Evolutionary conservation across 208 protist species (phyloP), one percentile per base, ranked within the genome.

Genomic region (Trypanosoma vivax): DNA sequence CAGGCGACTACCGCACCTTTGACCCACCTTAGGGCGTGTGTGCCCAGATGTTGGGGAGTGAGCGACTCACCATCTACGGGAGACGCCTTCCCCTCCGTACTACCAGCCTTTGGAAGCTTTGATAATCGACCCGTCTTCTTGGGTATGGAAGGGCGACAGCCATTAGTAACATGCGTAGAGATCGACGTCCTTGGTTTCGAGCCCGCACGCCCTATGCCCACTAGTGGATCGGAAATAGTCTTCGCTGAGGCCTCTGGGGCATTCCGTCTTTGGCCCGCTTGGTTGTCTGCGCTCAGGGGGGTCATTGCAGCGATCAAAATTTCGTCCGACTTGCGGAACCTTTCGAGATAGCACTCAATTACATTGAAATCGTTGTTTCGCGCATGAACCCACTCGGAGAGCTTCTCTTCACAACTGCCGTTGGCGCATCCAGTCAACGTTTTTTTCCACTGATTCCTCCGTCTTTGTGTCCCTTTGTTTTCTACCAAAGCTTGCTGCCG

Each of bases 311-410:
- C 51, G 7, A 90, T 63, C 11, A 75, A 57, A 42, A 66, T 68
- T 13, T 82, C 60, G 45, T 90, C 83, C 14, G 72, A 57, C 21
- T 62, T 65, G 31, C 83, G 83, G 60, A 87, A 84, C 65, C 84
- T 78, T 31, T 73, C 56, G 9, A 90, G 73, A 53, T 90, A 90
- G 19, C 68, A 63, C 59, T 87, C 78, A 54, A 90, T 90, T 41
- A 68, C 64, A 6, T 29, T 65, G 11, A 82, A 58, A 59, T 90
- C 78, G 21, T 76, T 50, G 33, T 50, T 61, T 18, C 65, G 51
- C 35, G 56, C 63, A 33, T 46, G 53, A 29, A 65, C 27, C 70
- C 70, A 77, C 31, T 39, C 34, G 31, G 42, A 34, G 28, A 55
- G 28, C 18, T 50, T 23, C 27, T 3, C 28, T 4, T 63, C 37